These are phyloP conservation scores for Cerrena zonata DNA, from an alignment of 1,284 basidiomycete genomes.

Conservation along the genomic window DNA sequence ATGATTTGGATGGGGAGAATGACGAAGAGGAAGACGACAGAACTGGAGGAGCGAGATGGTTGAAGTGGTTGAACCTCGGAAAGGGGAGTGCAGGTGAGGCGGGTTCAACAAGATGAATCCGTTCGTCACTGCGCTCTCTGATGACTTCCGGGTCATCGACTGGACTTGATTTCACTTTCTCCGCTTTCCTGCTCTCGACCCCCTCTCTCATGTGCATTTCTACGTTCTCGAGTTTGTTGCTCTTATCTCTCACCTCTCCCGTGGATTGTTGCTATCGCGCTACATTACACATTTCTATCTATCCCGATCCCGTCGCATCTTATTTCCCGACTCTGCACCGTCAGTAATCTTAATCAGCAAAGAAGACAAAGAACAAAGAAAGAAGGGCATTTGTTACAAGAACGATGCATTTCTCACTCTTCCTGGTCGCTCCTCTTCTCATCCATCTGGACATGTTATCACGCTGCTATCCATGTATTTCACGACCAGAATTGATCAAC, in stretches of 20 bases:
- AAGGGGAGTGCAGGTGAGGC: neutral
- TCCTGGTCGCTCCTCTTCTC: too few species aligned
- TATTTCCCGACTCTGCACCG: neutral
- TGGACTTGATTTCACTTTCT: neutral
- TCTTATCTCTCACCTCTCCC: neutral
- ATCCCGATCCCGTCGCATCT: neutral
- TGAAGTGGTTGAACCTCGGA: conserved; percentile 14
- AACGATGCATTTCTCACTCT: too few species aligned
- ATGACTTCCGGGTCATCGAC: neutral
- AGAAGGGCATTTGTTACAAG: too few species aligned
- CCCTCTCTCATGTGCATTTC: neutral
- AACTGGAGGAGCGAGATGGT: conserved; percentile 7
- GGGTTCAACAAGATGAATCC: neutral
- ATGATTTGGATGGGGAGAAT: conserved; percentile 32
- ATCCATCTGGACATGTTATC: too few species aligned
- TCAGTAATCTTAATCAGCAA: neutral
- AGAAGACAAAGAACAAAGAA: neutral
- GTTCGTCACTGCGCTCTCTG: neutral
- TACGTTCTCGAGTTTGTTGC: neutral
- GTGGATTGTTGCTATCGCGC: too few species aligned
- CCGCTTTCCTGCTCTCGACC: neutral
- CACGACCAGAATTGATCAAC: too few species aligned
- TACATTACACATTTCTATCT: too few species aligned
- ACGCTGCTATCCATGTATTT: too few species aligned
- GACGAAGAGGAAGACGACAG: conserved; percentile 23